Base-by-base conservation (phyloP, 805 yeast genomes). In the Cyberlindnera samutprakarnensis region DNA sequence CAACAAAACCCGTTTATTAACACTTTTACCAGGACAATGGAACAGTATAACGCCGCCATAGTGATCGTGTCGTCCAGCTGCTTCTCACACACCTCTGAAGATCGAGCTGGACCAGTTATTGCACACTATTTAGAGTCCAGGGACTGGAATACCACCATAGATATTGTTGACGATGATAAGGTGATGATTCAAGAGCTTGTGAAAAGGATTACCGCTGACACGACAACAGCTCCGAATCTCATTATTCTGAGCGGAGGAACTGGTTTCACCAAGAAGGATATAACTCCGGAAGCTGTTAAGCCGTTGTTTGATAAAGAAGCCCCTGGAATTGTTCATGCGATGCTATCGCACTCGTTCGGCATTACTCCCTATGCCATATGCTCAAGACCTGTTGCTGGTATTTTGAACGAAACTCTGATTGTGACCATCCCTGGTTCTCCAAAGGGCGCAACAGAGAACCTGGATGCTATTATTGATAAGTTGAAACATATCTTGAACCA, bases 201-300 rank as follows among this genome's bases (percentile, higher is more conserved):
- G 11, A 14, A 28, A 13, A 22, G 7, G 5, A 16, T 33, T 8
- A 29, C 28, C 14, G n/a, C 17, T 2, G 19, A 26, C 6, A 15
- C 12, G 16, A 29, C 8, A 5, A 7, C 12, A 4, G 23, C 30
- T 7, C 30, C 25, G 3, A 14, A 22, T 25, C 38, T 69, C 14
- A 49, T 71, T 7, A 25, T 71, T n/a, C 66, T 74, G 1, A 51
- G 66, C 18, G 78, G 78, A 4, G 76, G 78, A 0, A 71, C 78
- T 0, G 77, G 78, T 6, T 68, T 71, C 44, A 48, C 66, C 3
- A 42, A 41, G 4, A 44, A 55, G 6, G 78, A 71, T 46, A 44
- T 54, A 7, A 70, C 78, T 3, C 76, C 76, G 0, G 78, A 71
- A 31, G 72, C 74, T 2, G 51, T 71, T 6, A 49, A 39, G 31